phyloP scores from a whole-genome alignment of 2,329 filamentous ascomycete genomes.

The Talaromyces sp. region DNA sequence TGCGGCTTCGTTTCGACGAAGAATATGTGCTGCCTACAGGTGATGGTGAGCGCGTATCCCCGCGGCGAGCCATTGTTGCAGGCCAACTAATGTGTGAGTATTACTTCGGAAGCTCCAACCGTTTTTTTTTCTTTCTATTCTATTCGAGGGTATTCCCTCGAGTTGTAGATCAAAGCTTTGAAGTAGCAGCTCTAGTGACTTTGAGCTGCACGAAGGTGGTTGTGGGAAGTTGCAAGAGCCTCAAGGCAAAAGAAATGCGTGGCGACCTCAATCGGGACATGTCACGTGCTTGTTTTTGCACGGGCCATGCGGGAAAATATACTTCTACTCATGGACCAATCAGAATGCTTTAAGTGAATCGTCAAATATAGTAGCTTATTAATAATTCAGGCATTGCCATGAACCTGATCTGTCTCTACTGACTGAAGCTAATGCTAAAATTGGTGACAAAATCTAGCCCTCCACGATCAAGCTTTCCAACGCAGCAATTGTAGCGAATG shows the following conservation, averaged over 20 bases:
- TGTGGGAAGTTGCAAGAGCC: not conserved
- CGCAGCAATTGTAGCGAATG: conserved; percentile 66
- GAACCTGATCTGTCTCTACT: not conserved
- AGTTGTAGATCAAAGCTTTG: not conserved
- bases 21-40: conserved; percentile 80
- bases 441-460: not conserved
- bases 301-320: not conserved
- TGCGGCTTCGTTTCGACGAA: conserved; percentile 60
- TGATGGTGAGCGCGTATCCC: conserved; percentile 79
- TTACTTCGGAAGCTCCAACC: conserved; percentile 34
- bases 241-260: not conserved
- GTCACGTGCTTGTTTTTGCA: not conserved
- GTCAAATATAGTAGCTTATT: not conserved
- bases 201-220: not conserved
- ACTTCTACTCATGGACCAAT: not conserved
- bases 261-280: not conserved
- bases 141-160: not conserved
- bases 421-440: not conserved
- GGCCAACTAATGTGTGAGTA: conserved; percentile 46
- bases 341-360: not conserved
- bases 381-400: not conserved
- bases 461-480: conserved; percentile 38
- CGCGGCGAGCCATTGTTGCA: conserved; percentile 57
- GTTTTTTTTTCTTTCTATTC: not conserved
- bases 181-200: not conserved